Evolutionary conservation across 352 stramenopile species (phyloP), one percentile per base, ranked within the genome.

Genomic region (Phytophthora kernoviae): DNA sequence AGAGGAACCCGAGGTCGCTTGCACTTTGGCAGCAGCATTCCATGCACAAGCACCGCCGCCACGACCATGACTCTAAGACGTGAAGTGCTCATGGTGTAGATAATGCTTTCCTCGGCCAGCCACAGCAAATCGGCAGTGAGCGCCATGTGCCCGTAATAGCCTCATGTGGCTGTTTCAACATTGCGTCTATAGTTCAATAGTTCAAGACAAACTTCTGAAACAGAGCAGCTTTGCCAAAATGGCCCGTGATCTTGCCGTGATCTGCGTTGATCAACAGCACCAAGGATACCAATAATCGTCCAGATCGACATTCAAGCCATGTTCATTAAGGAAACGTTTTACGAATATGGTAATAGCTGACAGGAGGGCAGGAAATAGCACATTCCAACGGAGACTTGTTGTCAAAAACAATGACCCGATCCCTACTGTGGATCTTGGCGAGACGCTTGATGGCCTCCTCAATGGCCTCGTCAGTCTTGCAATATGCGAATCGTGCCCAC

Each of bases 401-500:
- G 24, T 30, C 24, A 3, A 30, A n/a, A n/a, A 2, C 15, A 34
- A 20, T 32, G 24, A 10, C 20, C 26, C 18, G 26, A 4, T 17
- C 18, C 47, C 47, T 69, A 76, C 27, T 79, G 43, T 76, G 62
- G 18, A 79, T 43, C 44, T 62, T 71, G 11, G 49, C 66, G 14
- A 93, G 72, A 32, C 84, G 84, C 58, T 73, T 74, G 59, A 93
- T 96, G 51, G 94, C 94, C 49, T 95, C 79, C 18, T 77, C 64
- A 27, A 98, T 83, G n/a, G 88, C 94, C 30, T 96, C 84, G 56
- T 98, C 95, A 30, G 88, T 97, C 81, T 99, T 99, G 81, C 96
- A 99, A 77, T 98, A 99, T 27, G 94, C 94, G 63, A 99, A 98
- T 42, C 96, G 90, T 4, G 85, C 92, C 67, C 91, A 87, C 30